Evolutionary conservation across 202 grass and related monocot genomes (phyloP), one percentile per base, ranked within the genome.

Genomic region (Musa balbisiana): DNA sequence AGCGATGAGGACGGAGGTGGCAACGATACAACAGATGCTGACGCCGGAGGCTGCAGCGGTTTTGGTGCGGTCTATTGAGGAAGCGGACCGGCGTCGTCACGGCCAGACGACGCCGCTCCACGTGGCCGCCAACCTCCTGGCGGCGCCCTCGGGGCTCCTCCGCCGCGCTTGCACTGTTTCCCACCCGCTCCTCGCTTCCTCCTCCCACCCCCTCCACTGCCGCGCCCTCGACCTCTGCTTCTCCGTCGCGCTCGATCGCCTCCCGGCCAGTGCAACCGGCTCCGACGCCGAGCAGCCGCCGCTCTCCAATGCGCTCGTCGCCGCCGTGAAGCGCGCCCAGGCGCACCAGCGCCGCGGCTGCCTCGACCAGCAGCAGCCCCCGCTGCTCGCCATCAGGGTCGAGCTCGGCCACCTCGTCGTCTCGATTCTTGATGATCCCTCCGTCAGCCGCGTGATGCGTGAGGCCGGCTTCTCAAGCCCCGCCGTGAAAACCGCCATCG

Each of bases 151-250:
- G 25, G 81, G 85, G 20, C 82, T 91, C 52, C 88, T 97, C 17
- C 90, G 90, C 0, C 84, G 85, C 23, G 85, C 86, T n/a, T 97
- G 93, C 81, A 82, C 84, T 69, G 66, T 51, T 16, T 84, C 87
- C 13, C 85, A 81, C 13, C 82, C 79, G 69, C 67, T 70, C 49
- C 67, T 70, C 67, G 50, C 67, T 9, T 54, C 71, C 9, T 86
- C 76, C 9, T 80, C 82, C n/a, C 86, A 97, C 75, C 93, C 86
- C 2, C 82, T 97, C 76, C 86, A 88, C 9, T 97, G 87, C 82
- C 90, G 93, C 56, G 93, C 93, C 17, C 93, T 97, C 67, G 90
- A 93, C 72, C 86, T 93, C 75, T 97, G 93, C 70, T 97, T 97
- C 82, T 86, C 93, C 53, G 83, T 97, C 22, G 93, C 93, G 0